Evolutionary conservation across 176 grass and related monocot species (phyloP).

Genomic region (Phoenix dactylifera): DNA sequence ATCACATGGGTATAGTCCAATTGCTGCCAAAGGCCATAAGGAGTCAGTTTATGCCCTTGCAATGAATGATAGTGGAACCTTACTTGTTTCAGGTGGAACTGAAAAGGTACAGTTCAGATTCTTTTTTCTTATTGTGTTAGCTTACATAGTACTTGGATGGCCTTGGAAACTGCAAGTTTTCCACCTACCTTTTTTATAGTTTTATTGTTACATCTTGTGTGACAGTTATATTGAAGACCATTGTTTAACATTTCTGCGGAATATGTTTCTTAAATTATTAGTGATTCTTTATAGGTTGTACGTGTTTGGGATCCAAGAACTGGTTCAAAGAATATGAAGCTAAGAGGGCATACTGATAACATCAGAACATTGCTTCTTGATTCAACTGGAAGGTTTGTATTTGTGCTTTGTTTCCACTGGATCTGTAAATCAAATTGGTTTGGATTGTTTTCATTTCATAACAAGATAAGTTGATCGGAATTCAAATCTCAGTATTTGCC

Average conservation of each 20-base stretch:
- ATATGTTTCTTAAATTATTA: too few relatives aligned
- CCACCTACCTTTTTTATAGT: neutral
- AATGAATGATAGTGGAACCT: constrained; percentile 84
- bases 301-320: constrained; percentile 88
- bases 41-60: constrained; percentile 97
- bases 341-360: constrained; percentile 93
- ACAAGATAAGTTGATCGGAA: too few relatives aligned
- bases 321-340: constrained; percentile 84
- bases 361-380: constrained; percentile 88
- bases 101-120: constrained; percentile 51
- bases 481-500: too few relatives aligned
- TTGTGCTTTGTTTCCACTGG: too few relatives aligned
- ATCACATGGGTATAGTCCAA: constrained; percentile 74
- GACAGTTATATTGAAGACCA: too few relatives aligned
- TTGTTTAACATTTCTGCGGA: too few relatives aligned
- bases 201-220: too few relatives aligned
- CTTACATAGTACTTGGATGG: too few relatives aligned
- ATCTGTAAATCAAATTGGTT: too few relatives aligned
- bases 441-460: too few relatives aligned
- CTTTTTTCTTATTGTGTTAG: neutral
- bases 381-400: constrained; percentile 73
- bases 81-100: constrained; percentile 94
- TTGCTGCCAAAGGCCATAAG: constrained; percentile 77
- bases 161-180: neutral
- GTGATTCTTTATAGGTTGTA: constrained; percentile 45